Percentiles rank a stretch among this genome's conserved stretches.
These are phyloP conservation scores for Rutstroemia sp. DNA, from an alignment of 2,329 filamentous ascomycete genomes.

Conservation along the genomic window DNA sequence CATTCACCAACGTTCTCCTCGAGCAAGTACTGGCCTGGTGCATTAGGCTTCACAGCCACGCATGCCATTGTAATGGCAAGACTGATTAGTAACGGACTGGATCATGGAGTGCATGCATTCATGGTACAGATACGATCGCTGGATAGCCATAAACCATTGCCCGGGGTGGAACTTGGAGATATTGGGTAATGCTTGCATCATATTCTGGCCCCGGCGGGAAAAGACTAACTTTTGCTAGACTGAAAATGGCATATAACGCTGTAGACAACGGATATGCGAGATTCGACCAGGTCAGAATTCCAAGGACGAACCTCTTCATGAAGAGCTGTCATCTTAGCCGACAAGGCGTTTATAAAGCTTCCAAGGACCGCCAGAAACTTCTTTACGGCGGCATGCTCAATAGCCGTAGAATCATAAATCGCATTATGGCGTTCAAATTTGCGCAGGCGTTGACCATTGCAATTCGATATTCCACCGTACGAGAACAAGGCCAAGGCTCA, in stretches of 20 bases:
- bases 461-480: conserved; percentile 29
- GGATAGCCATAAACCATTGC: background rate
- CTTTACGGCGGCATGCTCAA: conserved; percentile 28
- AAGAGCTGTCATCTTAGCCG: conserved; percentile 25
- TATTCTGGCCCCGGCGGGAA: background rate
- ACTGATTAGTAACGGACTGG: conserved; percentile 20
- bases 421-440: conserved; percentile 24
- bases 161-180: background rate
- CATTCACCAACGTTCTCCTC: conserved; percentile 25
- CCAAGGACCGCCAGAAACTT: conserved; percentile 28
- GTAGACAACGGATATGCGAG: conserved; percentile 31
- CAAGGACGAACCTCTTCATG: conserved; percentile 29
- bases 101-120: background rate
- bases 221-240: conserved; percentile 17
- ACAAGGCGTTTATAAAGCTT: conserved; percentile 26
- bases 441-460: conserved; percentile 31
- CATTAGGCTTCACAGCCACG: conserved; percentile 20
- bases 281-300: conserved; percentile 30
- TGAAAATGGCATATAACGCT: conserved; percentile 22
- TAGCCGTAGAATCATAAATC: conserved; percentile 26
- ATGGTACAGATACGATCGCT: background rate
- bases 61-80: conserved; percentile 29
- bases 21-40: conserved; percentile 30
- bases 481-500: conserved; percentile 18
- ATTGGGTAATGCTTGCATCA: background rate